Conservation (phyloP, 306 rosid genomes). For the Castanea mollissima region DNA sequence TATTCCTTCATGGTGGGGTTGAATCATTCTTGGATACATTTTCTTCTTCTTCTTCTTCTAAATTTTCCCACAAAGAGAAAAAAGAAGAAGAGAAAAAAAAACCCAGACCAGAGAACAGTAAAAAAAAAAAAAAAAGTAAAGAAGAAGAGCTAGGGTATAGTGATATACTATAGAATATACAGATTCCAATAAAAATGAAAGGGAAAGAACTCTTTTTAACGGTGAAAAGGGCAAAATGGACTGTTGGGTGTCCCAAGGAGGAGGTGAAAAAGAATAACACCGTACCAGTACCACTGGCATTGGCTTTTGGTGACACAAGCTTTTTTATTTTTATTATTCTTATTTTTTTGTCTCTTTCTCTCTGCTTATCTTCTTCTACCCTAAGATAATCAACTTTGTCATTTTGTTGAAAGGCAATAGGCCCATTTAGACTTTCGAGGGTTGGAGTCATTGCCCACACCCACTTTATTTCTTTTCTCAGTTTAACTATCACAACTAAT, state of each 20-base stretch:
- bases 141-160: neutral
- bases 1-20: conserved; percentile 3
- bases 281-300: conserved; percentile 23
- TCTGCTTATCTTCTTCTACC: conserved; percentile 12
- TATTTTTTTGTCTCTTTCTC: conserved; percentile 42
- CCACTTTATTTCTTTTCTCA: neutral
- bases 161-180: too few species aligned
- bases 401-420: neutral
- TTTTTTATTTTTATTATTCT: too few species aligned
- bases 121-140: neutral
- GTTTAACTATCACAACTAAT: neutral
- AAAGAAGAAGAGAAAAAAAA: neutral
- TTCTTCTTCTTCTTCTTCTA: conserved; percentile 6
- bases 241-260: neutral
- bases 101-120: neutral
- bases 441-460: conserved; percentile 1
- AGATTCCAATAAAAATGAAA: neutral
- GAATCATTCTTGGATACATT: conserved; percentile 6
- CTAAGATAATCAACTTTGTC: neutral
- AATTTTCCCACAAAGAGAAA: neutral
- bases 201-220: neutral
- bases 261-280: neutral
- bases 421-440: too few species aligned
- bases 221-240: neutral
- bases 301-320: conserved; percentile 33